phyloP scores from a whole-genome alignment of 1,139 yeast genomes.

The Keqinozyma sinolaborantium region DNA sequence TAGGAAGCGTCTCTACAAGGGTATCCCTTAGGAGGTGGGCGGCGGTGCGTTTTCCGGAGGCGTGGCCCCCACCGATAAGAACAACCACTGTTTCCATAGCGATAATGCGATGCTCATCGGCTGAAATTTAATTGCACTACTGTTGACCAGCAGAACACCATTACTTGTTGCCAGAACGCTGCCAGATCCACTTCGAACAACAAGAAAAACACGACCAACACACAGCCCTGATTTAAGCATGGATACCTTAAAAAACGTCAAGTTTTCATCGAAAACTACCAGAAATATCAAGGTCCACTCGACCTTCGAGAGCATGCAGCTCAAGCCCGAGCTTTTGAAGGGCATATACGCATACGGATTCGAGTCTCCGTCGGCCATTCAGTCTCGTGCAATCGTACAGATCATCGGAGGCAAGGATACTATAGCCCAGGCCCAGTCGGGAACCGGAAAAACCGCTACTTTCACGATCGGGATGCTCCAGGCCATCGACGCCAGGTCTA shows the following conservation, averaged over 20 bases:
- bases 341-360: slow-evolving; percentile 92
- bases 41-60: slow-evolving; percentile 56
- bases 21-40: slow-evolving; percentile 28
- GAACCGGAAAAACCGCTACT: slow-evolving; percentile 98
- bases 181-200: too few relatives aligned
- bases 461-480: slow-evolving; percentile 90
- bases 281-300: slow-evolving; percentile 60
- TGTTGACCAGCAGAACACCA: too few relatives aligned
- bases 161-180: too few relatives aligned
- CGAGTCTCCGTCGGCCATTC: slow-evolving; percentile 93
- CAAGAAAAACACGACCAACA: too few relatives aligned
- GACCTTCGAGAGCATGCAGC: slow-evolving; percentile 74
- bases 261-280: slow-evolving; percentile 25
- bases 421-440: slow-evolving; percentile 97
- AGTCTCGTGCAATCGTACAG: slow-evolving; percentile 90
- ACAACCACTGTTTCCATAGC: slow-evolving; percentile 30
- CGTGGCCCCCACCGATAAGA: slow-evolving; percentile 74
- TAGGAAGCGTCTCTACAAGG: slow-evolving; percentile 15
- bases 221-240: too few relatives aligned
- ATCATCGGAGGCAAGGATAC: slow-evolving; percentile 89
- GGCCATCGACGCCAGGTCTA: slow-evolving; percentile 62
- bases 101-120: neutral
- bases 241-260: slow-evolving; percentile 1
- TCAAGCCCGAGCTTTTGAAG: slow-evolving; percentile 62
- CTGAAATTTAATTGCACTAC: too few relatives aligned